A percentile compares a stretch with the other conserved stretches of the same genome.
Evolutionary conservation across 1,284 basidiomycete genomes (phyloP).

Genomic region (Porphyrellus sp.): DNA sequence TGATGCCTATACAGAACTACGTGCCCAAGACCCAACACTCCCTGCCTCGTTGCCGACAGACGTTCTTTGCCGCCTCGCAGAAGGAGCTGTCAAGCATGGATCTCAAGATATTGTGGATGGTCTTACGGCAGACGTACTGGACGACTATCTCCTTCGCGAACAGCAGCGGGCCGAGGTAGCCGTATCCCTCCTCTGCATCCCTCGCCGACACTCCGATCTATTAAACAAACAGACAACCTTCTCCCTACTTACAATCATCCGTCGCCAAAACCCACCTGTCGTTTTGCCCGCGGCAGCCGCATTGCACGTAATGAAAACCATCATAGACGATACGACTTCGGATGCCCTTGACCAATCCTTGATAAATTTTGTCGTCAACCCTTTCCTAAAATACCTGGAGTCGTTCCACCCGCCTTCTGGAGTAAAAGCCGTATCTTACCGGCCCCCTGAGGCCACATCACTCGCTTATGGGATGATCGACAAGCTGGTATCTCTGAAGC

Average conservation of each 20-base stretch:
- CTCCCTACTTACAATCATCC: constrained; percentile 29
- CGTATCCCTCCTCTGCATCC: constrained; percentile 26
- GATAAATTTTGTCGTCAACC: constrained; percentile 19
- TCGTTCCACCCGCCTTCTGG: constrained; percentile 18
- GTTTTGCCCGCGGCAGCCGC: constrained; percentile 21
- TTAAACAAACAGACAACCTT: constrained; percentile 23
- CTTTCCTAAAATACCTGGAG: constrained; percentile 23
- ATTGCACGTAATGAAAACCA: constrained; percentile 20
- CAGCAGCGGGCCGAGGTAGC: constrained; percentile 30
- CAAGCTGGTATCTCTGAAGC: constrained; percentile 35
- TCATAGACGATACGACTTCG: constrained; percentile 19
- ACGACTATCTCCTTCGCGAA: constrained; percentile 20
- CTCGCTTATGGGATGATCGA: constrained; percentile 31
- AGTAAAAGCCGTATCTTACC: constrained; percentile 24
- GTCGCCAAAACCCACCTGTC: constrained; percentile 15
- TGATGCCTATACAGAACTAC: constrained; percentile 29
- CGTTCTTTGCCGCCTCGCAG: constrained; percentile 30
- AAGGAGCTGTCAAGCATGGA: constrained; percentile 33
- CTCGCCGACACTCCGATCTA: constrained; percentile 18
- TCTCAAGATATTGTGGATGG: constrained; percentile 33
- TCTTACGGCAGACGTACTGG: constrained; percentile 38
- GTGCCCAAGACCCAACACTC: constrained; percentile 23
- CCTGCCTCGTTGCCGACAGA: constrained; percentile 27
- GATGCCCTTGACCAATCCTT: constrained; percentile 16
- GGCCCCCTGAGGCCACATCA: constrained; percentile 23